Evolutionary conservation across 495 filamentous ascomycete species (phyloP), one percentile per base, ranked within the genome.

Genomic region (Daldinia loculata): DNA sequence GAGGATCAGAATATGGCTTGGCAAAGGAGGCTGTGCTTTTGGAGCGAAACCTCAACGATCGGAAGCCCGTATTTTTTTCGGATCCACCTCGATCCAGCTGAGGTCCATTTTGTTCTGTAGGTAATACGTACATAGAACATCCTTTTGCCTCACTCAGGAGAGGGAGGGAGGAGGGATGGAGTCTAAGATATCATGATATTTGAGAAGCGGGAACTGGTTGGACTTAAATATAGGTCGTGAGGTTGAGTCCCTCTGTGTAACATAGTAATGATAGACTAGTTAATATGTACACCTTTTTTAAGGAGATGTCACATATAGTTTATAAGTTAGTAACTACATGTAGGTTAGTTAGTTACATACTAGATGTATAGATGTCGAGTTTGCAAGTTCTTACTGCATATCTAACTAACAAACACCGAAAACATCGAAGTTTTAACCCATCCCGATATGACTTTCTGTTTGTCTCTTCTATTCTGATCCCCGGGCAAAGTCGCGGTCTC

Each of bases 21-120:
- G 64, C 67, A 72, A 72, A 65, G 39, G 65, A 62, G 70, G 70
- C 70, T 43, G 70, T 72, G 70, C 65, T 64, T n/a, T 56, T 53
- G 12, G 30, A 26, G 38, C 26, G 43, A 48, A 19, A 48, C 43
- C 43, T 22, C 43, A 48, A 48, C 43, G 43, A 48, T 48, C 43
- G 43, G 9, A 11, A 3, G 19, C 43, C 43, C 43, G 43, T 48
- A 4, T 48, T 22, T 48, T 45, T 48, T 48, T 48, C 43, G 43
- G 43, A 22, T 48, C 43, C 43, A 48, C 24, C 43, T 48, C 17
- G 43, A 48, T 48, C 43, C 43, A 48, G 43, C 43, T 48, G 19
- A 48, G 19, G 39, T 17, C 39, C 39, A 41, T 41, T 17, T 41
- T 41, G 39, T 41, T 41, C 5, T 41, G 39, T 5, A 41, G 17